Evolutionary conservation across 1,284 basidiomycete species (phyloP).

Genomic region (Athelia sp.): DNA sequence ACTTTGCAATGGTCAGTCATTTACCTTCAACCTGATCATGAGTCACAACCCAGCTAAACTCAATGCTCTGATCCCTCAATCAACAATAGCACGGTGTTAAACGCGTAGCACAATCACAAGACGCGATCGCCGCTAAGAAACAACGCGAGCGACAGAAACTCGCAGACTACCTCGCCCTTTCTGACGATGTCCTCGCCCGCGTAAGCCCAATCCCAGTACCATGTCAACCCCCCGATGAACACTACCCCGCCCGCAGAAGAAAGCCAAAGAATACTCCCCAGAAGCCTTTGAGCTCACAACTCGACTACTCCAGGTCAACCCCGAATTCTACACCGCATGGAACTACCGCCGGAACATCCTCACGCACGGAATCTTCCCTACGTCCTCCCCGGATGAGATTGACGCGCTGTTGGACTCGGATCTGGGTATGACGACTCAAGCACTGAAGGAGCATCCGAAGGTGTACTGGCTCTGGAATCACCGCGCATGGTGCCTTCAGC

Average conservation of each 20-base stretch:
- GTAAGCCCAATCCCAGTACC: constrained; percentile 37
- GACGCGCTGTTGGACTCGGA: constrained; percentile 68
- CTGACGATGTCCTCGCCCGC: constrained; percentile 58
- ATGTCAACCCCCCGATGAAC: background rate
- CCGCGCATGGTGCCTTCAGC: constrained; percentile 86
- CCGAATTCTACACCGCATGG: constrained; percentile 93
- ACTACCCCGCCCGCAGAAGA: constrained; percentile 49
- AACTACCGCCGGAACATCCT: constrained; percentile 84
- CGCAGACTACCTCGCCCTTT: constrained; percentile 67
- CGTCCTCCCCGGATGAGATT: constrained; percentile 59
- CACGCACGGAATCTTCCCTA: constrained; percentile 68
- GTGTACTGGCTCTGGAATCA: constrained; percentile 98
- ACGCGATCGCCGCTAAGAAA: constrained; percentile 62
- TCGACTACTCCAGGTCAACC: constrained; percentile 75
- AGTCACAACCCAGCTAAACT: too few species aligned
- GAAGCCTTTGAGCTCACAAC: constrained; percentile 73
- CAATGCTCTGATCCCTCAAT: background rate
- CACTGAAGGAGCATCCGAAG: constrained; percentile 83
- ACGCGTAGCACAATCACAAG: constrained; percentile 57
- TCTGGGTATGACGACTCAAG: constrained; percentile 73
- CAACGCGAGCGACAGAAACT: constrained; percentile 73
- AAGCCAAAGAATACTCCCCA: constrained; percentile 53
- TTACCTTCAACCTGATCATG: too few species aligned
- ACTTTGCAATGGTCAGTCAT: constrained; percentile 13
- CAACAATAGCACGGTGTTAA: constrained; percentile 69